Evolutionary conservation across 129 eudicot species (phyloP).

Genomic region (Pittosporum tobira): DNA sequence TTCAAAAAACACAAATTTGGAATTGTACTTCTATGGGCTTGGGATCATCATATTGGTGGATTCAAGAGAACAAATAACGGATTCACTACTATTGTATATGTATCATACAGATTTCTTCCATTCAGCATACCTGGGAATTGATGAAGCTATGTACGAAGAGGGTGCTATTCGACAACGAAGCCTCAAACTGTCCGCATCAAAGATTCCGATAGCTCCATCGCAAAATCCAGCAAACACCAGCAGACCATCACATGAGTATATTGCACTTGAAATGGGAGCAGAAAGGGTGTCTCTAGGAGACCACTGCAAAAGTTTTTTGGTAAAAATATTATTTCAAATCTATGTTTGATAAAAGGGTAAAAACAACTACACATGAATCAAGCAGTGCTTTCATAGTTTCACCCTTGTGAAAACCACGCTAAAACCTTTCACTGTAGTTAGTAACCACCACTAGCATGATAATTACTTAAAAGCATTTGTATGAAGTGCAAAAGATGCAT

Average conservation of each 20-base stretch:
- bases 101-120: neutral
- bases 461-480: no score
- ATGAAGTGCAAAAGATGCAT: no score
- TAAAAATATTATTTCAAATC: neutral
- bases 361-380: neutral
- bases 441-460: no score
- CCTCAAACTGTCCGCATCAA: slow-evolving; percentile 56
- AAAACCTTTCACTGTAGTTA: no score
- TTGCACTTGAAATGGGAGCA: slow-evolving; percentile 63
- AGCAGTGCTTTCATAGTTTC: neutral
- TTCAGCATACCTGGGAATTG: slow-evolving; percentile 44
- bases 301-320: slow-evolving; percentile 43
- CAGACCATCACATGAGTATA: slow-evolving; percentile 69
- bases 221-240: slow-evolving; percentile 57
- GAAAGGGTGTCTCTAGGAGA: slow-evolving; percentile 68
- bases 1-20: no score
- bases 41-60: neutral
- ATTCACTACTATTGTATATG: neutral
- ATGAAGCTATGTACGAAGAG: slow-evolving; percentile 56
- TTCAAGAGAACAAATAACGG: neutral
- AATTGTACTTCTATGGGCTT: no score
- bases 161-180: slow-evolving; percentile 71
- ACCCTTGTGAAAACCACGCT: no score
- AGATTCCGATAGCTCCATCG: slow-evolving; percentile 74
- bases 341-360: neutral